Conservation (phyloP, 75 land plant species). For the Pinus albicaulis region DNA sequence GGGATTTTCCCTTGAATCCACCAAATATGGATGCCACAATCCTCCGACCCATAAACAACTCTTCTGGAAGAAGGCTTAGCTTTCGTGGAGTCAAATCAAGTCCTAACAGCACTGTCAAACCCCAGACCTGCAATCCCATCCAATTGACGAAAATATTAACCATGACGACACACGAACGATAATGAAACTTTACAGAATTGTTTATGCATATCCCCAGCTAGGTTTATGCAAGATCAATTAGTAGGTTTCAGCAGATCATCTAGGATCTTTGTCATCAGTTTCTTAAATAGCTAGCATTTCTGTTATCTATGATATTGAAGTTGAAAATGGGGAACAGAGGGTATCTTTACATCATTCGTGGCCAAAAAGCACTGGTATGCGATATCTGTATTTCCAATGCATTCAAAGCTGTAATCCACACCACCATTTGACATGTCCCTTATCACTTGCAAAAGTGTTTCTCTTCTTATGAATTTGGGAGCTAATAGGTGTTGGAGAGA, state of each 20-base stretch:
- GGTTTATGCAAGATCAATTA: no score
- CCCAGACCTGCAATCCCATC: background rate
- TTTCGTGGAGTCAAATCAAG: background rate
- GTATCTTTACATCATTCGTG: slow-evolving; percentile 42
- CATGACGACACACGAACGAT: background rate
- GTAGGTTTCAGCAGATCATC: no score
- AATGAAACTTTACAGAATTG: background rate
- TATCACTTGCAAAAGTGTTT: slow-evolving; percentile 38
- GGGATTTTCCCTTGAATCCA: slow-evolving; percentile 5
- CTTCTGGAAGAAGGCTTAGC: background rate
- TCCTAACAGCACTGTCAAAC: background rate
- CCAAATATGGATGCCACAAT: slow-evolving; percentile 3
- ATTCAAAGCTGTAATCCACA: slow-evolving; percentile 85
- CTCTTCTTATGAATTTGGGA: background rate
- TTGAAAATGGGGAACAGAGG: no score
- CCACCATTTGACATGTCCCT: slow-evolving; percentile 69
- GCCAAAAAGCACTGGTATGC: slow-evolving; percentile 63
- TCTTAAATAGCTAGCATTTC: no score
- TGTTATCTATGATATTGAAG: no score
- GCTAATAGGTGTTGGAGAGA: background rate
- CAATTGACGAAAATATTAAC: background rate
- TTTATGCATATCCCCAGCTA: no score
- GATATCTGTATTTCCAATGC: slow-evolving; percentile 54
- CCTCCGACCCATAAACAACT: slow-evolving; percentile 1
- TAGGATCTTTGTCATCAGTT: no score